Evolutionary conservation across 768 basidiomycete species (phyloP).

Genomic region (Hemileccinum rubropunctum): DNA sequence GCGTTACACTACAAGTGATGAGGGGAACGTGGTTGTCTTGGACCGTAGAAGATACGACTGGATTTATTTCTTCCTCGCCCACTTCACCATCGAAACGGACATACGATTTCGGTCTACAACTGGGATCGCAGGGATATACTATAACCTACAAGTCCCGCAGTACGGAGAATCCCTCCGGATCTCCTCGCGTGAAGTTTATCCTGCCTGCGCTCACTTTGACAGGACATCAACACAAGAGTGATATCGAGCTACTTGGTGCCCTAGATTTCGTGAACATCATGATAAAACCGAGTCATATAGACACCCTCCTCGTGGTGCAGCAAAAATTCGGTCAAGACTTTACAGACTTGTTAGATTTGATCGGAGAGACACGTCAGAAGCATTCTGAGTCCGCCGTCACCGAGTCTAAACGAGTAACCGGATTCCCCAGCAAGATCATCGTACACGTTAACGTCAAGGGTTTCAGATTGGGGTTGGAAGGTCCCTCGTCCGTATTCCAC

Average conservation of each 20-base stretch:
- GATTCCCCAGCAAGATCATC: slow-evolving; percentile 35
- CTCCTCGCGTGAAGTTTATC: slow-evolving; percentile 55
- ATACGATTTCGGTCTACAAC: slow-evolving; percentile 61
- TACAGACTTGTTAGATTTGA: slow-evolving; percentile 68
- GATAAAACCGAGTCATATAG: slow-evolving; percentile 81
- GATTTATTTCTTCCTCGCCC: slow-evolving; percentile 43
- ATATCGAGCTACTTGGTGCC: slow-evolving; percentile 52
- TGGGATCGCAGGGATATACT: slow-evolving; percentile 57
- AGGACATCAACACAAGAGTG: slow-evolving; percentile 50
- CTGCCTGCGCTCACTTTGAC: slow-evolving; percentile 66
- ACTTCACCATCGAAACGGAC: slow-evolving; percentile 30
- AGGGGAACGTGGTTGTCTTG: slow-evolving; percentile 85
- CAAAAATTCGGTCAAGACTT: slow-evolving; percentile 90
- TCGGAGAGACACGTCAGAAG: slow-evolving; percentile 55
- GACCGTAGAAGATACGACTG: slow-evolving; percentile 53
- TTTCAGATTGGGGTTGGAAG: slow-evolving; percentile 77
- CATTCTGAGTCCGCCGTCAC: slow-evolving; percentile 14
- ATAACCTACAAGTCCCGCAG: slow-evolving; percentile 49
- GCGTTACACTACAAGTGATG: slow-evolving; percentile 77
- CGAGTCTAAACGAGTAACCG: slow-evolving; percentile 9
- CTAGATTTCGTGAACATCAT: slow-evolving; percentile 70
- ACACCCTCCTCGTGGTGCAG: slow-evolving; percentile 78
- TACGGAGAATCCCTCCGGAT: slow-evolving; percentile 34
- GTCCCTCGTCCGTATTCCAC: slow-evolving; percentile 66
- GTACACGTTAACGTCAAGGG: slow-evolving; percentile 70